These are phyloP conservation scores for Apiosordaria backusii DNA, from an alignment of 495 filamentous ascomycete genomes.

Conservation along the genomic window DNA sequence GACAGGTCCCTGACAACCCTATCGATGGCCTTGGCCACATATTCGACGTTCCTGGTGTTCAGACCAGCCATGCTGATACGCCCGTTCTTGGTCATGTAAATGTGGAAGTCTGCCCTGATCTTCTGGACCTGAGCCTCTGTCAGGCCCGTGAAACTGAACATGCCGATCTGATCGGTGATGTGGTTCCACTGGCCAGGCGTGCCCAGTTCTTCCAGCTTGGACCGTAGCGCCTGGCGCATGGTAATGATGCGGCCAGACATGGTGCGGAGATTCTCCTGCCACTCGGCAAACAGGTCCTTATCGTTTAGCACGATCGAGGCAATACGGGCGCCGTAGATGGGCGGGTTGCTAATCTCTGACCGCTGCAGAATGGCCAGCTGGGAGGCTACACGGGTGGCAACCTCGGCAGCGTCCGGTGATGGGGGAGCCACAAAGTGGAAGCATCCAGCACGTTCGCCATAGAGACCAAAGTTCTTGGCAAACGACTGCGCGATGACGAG, in stretches of 20 bases:
- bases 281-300: conserved; percentile 75
- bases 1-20: conserved; percentile 66
- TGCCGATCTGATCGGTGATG: conserved; percentile 97
- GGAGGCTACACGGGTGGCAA: conserved; percentile 65
- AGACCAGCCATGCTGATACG: conserved; percentile 95
- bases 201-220: conserved; percentile 71
- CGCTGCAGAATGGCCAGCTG: conserved; percentile 95
- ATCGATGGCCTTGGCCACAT: conserved; percentile 85
- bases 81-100: conserved; percentile 99
- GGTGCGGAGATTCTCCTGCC: conserved; percentile 86
- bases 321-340: conserved; percentile 88
- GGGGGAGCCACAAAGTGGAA: conserved; percentile 92
- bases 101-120: conserved; percentile 74
- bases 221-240: conserved; percentile 75
- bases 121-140: conserved; percentile 79
- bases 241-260: conserved; percentile 93
- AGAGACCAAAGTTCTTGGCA: conserved; percentile 98
- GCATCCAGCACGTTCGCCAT: conserved; percentile 91
- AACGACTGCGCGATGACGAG: conserved; percentile 93
- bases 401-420: conserved; percentile 58
- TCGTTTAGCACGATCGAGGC: conserved; percentile 83
- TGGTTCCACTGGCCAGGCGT: conserved; percentile 94
- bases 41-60: conserved; percentile 87
- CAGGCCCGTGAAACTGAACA: conserved; percentile 97
- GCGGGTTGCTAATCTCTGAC: conserved; percentile 94